These are phyloP conservation scores for Alternaria sp. DNA, from an alignment of 2,329 filamentous ascomycete species.

Conservation along the genomic window DNA sequence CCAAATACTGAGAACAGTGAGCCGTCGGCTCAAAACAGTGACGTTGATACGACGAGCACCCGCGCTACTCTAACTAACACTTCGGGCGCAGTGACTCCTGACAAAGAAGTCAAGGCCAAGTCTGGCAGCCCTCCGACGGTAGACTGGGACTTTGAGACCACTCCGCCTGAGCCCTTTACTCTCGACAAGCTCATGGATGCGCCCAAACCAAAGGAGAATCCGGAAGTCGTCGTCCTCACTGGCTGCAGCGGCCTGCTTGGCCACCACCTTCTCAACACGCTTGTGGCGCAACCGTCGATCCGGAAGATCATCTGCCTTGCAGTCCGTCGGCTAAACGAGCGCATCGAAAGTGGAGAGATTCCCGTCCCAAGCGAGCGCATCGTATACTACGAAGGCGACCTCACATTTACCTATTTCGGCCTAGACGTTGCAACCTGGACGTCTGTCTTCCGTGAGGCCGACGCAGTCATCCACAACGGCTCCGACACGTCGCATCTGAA, in stretches of 20 bases:
- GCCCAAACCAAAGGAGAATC: background rate
- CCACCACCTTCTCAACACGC: background rate
- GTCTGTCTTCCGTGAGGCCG: background rate
- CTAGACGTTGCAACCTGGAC: background rate
- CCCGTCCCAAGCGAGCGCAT: background rate
- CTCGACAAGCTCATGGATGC: background rate
- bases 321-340: background rate
- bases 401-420: background rate
- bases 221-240: background rate
- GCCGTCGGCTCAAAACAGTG: background rate
- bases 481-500: slow-evolving; percentile 15
- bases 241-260: background rate
- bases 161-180: background rate
- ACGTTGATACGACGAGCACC: background rate
- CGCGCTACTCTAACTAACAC: background rate
- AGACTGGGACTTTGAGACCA: background rate
- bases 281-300: background rate
- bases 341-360: background rate
- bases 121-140: background rate
- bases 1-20: background rate
- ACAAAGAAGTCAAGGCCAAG: background rate
- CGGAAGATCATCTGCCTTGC: background rate
- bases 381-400: background rate
- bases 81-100: background rate
- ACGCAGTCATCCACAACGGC: slow-evolving; percentile 23